phyloP scores from a whole-genome alignment of 441 rosid genomes.

The Corymbia citriodora region DNA sequence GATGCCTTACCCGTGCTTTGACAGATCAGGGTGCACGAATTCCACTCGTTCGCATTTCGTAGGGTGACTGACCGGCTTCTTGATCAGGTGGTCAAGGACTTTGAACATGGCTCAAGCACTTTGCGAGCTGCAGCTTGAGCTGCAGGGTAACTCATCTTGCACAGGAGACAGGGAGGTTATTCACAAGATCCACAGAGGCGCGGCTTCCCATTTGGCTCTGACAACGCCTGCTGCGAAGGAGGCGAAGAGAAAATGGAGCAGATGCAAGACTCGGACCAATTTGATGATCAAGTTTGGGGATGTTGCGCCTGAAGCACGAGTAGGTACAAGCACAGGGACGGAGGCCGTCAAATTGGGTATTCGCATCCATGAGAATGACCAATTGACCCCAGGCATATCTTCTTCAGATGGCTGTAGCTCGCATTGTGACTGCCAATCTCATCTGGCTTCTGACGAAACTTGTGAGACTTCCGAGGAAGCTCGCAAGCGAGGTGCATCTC shows the following conservation, averaged over 20 bases:
- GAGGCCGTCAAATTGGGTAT: not conserved
- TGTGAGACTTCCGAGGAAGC: not conserved
- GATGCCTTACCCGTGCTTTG: not conserved
- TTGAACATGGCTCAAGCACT: slow-evolving; percentile 36
- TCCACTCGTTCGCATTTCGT: not conserved
- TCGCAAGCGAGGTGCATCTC: not conserved
- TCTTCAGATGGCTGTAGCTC: not conserved
- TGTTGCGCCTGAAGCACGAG: not conserved
- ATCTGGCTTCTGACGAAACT: not conserved
- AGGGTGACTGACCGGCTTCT: not conserved
- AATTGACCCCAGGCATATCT: not conserved
- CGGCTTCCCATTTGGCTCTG: slow-evolving; percentile 2
- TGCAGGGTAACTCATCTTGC: slow-evolving; percentile 11
- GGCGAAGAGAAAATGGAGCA: not conserved
- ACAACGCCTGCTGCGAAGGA: slow-evolving; percentile 23
- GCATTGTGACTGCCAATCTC: not conserved
- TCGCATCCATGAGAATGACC: not conserved
- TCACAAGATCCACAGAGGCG: not conserved
- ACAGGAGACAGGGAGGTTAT: not conserved
- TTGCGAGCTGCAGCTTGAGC: slow-evolving; percentile 32
- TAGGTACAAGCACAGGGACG: not conserved
- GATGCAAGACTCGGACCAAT: not conserved
- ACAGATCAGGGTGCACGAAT: not conserved
- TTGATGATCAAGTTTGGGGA: slow-evolving; percentile 4
- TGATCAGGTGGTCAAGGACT: slow-evolving; percentile 34